Percentiles rank a stretch among this genome's conserved stretches.
These are phyloP conservation scores for Phanerochaete carnosa DNA, from an alignment of 768 basidiomycete species.

Conservation along the genomic window DNA sequence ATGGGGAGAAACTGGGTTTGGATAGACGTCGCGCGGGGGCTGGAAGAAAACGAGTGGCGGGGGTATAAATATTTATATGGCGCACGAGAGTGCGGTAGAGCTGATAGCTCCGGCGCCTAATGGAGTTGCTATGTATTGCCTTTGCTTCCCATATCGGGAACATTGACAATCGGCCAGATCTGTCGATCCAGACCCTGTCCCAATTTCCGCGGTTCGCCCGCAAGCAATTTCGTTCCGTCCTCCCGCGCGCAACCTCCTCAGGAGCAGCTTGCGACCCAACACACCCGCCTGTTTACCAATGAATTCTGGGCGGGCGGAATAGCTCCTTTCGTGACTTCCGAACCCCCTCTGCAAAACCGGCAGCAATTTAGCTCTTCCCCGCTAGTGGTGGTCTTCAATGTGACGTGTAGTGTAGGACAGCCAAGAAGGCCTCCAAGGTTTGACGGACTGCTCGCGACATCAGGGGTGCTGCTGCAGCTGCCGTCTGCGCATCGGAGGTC, in stretches of 20 bases:
- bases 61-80: slow-evolving; percentile 2
- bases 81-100: slow-evolving; percentile 2
- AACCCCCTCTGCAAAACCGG: too few species aligned
- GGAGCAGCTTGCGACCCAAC: not conserved
- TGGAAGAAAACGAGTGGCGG: slow-evolving; percentile 7
- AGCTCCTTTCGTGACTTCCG: too few species aligned
- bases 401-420: too few species aligned
- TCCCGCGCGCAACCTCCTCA: not conserved
- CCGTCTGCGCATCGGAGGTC: too few species aligned
- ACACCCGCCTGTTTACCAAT: not conserved
- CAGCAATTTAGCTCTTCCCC: too few species aligned
- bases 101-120: slow-evolving; percentile 1
- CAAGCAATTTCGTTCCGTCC: not conserved
- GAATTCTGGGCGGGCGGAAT: too few species aligned
- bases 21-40: not conserved
- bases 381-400: too few species aligned
- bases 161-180: not conserved
- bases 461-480: too few species aligned
- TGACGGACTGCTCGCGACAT: too few species aligned
- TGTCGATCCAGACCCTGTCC: slow-evolving; percentile 1
- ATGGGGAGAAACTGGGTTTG: not conserved
- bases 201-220: not conserved
- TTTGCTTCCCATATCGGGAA: slow-evolving; percentile 2
- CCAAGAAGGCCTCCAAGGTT: too few species aligned
- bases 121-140: slow-evolving; percentile 3